Base-by-base conservation (phyloP, 2,329 filamentous ascomycete genomes). In the Aspergillus ibericus region DNA sequence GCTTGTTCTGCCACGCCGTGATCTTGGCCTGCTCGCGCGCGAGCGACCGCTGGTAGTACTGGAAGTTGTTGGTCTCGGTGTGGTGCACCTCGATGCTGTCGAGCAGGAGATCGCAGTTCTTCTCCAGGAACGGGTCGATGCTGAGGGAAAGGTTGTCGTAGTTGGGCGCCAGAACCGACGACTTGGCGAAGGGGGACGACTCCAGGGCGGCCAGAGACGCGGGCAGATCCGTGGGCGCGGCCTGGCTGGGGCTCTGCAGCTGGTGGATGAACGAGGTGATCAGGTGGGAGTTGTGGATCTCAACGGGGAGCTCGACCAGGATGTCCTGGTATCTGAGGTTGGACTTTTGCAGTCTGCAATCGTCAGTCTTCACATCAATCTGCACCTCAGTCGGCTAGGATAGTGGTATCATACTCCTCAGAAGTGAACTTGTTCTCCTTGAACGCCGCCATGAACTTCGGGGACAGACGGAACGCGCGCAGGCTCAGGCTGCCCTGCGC, bases 51-150 rank as follows among this genome's bases (percentile, higher is more conserved):
- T 97, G 92, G 83, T 97, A 97, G 85, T 90, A 91, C 78, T 97
- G 93, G 82, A 96, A 95, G 85, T 99, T 99, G 87, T 98, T 98
- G 76, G 96, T 89, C 80, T 99, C 95, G 60, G 93, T 96, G 81
- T 98, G 95, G 83, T 99, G 95, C 56, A 90, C 89, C 83, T 99
- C 95, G 76, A 99, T 96, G 82, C 90, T 92, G 74, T 99, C 95
- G 63, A 98, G 87, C 58, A 99, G 86, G 67, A 97, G 86, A 74
- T 99, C 93, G 80, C 92, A 96, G 53, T 93, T 96, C 86, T 97
- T 96, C 84, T 98, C 93, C 49, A 99, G 87, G 84, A 96, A 96
- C 32, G 95, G 95, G 76, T 99, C 95, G 77, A 98, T 96, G 65
- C 90, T 91, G 63, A 99, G 87, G 69, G 96, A 92, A 59, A 99